Percentiles rank a stretch among this genome's conserved stretches.
Evolutionary conservation across 169 alveolate genomes (phyloP).

Genomic region (Eimeria necatrix): DNA sequence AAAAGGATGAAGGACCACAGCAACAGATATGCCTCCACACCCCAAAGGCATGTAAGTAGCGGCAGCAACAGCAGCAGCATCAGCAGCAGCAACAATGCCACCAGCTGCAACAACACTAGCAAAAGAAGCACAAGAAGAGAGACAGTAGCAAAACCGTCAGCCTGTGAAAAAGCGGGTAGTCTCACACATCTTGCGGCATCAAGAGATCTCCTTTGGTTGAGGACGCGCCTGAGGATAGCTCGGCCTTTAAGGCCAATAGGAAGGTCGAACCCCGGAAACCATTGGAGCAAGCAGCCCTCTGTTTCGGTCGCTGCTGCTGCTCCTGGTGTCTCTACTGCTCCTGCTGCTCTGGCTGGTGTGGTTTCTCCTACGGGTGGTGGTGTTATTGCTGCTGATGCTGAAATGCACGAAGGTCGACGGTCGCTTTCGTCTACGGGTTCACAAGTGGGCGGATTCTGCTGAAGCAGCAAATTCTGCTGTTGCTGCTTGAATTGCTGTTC

Average conservation of each 20-base stretch:
- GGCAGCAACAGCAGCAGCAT: constrained; percentile 14
- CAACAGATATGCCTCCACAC: background rate
- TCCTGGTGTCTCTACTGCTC: constrained; percentile 16
- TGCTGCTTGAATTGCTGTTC: background rate
- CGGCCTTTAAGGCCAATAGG: constrained; percentile 78
- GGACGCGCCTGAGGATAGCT: constrained; percentile 52
- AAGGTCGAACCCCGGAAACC: constrained; percentile 78
- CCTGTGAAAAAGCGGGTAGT: background rate
- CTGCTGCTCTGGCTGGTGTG: background rate
- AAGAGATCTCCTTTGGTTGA: constrained; percentile 59
- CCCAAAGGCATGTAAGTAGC: background rate
- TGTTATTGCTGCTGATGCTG: constrained; percentile 38
- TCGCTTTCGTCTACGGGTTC: background rate
- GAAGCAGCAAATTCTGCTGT: background rate
- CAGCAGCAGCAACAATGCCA: background rate
- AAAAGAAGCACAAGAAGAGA: too few species aligned
- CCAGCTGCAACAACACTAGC: background rate
- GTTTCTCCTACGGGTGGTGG: background rate
- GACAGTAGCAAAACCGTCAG: background rate
- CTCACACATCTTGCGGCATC: constrained; percentile 77
- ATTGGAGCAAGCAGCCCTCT: constrained; percentile 34
- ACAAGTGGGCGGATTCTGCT: background rate
- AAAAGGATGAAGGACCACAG: background rate
- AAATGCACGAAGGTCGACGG: background rate
- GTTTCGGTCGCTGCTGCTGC: constrained; percentile 19